phyloP scores from a whole-genome alignment of 371 early-diverging fungal species.

The Actinomortierella wolfii region DNA sequence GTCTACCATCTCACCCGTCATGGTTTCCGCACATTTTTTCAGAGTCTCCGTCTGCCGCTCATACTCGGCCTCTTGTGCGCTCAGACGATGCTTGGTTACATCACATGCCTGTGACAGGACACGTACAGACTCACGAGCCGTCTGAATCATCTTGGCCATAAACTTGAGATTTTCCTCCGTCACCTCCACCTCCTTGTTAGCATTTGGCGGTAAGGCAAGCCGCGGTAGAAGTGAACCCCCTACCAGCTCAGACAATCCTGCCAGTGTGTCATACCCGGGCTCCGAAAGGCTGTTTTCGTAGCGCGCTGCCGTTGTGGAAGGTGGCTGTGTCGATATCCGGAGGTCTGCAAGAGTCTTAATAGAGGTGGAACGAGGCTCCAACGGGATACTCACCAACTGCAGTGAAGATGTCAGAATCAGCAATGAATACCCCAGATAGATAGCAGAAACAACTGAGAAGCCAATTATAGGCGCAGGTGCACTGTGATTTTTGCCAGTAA shows the following conservation, averaged over 20 bases:
- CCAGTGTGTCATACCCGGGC: too few species aligned
- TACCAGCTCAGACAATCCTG: too few species aligned
- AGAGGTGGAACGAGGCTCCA: constrained; percentile 7
- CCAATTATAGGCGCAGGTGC: constrained; percentile 33
- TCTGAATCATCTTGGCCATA: constrained; percentile 32
- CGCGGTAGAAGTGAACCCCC: too few species aligned
- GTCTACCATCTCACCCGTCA: not conserved
- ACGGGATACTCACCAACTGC: constrained; percentile 27
- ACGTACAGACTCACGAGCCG: constrained; percentile 35
- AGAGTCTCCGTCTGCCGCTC: constrained; percentile 23
- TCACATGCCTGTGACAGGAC: constrained; percentile 36
- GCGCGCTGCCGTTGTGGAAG: too few species aligned
- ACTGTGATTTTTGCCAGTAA: constrained; percentile 5
- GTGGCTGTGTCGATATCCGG: too few species aligned
- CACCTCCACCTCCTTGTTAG: constrained; percentile 1
- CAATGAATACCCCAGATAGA: constrained; percentile 37
- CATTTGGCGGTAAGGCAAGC: too few species aligned
- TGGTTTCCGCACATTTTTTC: constrained; percentile 9
- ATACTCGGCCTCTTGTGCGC: constrained; percentile 27
- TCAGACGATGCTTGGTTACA: constrained; percentile 30
- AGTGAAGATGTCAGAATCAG: constrained; percentile 34
- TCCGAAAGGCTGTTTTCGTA: too few species aligned
- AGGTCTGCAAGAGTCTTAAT: too few species aligned
- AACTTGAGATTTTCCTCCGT: constrained; percentile 38
- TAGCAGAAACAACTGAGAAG: constrained; percentile 21